Base-by-base conservation (phyloP, 257 asterid genomes). In the Ballota nigra region DNA sequence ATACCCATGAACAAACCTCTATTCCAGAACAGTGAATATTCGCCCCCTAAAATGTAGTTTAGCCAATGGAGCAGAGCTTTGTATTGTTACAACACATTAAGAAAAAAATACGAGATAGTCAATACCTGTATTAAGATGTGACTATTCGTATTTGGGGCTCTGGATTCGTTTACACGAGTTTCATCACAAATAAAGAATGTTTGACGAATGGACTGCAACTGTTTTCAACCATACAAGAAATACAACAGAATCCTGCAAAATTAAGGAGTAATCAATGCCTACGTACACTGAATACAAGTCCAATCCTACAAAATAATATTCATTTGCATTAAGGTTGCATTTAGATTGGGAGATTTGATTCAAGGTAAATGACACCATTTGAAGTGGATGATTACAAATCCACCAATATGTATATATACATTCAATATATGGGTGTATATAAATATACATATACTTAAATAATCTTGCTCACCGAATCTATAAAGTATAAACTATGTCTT, bases 161-260 rank as follows among this genome's bases (percentile, higher is more conserved):
- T 20, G 60, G 61, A 57, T 68, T 66, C 65, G 69, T 24, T 47
- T 47, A 16, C 55, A 5, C 55, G 55, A 47, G 22, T 49, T 68
- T 34, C 70, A 40, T 68, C 53, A n/a, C 73, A 65, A 24, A 60
- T 22, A 66, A 52, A 45, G 63, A 67, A 63, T 28, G 43, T 43
- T 52, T 19, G 19, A 66, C 5, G 18, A 15, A 60, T 51, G 38
- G 19, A 41, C 29, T 4, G 52, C 63, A 34, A 63, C 24, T 73
- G 61, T 15, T 28, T 72, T 85, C 75, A 90, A 79, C 90, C 83
- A 68, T 85, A 83, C 75, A 83, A 33, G 78, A 78, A 85, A 63
- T 84, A 83, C 91, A 88, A 79, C 63, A 92, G 89, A 73, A 82
- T 57, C 97, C 97, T 92, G 91, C 91, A 80, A 73, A 72, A 43